Evolutionary conservation across 2,329 filamentous ascomycete genomes (phyloP), one percentile per base, ranked within the genome.

Genomic region (Anthostomella pinea): DNA sequence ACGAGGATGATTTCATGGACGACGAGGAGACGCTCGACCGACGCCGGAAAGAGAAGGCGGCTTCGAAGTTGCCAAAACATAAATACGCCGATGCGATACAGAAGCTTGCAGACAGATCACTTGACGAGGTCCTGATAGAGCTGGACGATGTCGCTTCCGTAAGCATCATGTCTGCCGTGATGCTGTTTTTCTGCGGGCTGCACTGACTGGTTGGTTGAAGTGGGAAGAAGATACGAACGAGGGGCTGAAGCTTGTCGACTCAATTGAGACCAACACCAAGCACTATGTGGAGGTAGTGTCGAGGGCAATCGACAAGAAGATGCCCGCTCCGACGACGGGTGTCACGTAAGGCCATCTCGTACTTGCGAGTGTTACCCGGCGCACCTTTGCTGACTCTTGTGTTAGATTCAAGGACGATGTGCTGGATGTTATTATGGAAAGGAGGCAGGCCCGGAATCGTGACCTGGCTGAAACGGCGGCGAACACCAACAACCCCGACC

Each of bases 331-430:
- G 25, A 85, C 79, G 10, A 73, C 73, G 35, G 88, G 95, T 48
- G 75, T 91, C 49, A 90, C 78, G 78, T 88, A 73, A 52, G 79
- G 8, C 22, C 13, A 17, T 11, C n/a, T n/a, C n/a, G n/a, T 4
- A 6, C 15, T 9, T 24, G 6, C 8, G 5, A 9, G n/a, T 19
- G n/a, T n/a, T 21, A 14, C 16, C 15, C 17, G 24, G 27, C 42
- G 23, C 35, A 28, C 22, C 29, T 30, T 27, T 21, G 13, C n/a
- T 20, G 47, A 60, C 51, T 59, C 28, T 52, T 66, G 48, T 48
- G n/a, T 22, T 50, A 88, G 84, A 51, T 97, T 95, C 75, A 97
- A 97, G 64, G 90, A 96, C 57, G 93, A 98, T 64, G 90, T 97
- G 8, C 75, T 98, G 27, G 93, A 98, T 65, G 87, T 98, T 19